Percentiles rank a stretch among this genome's conserved stretches.
Conservation (phyloP, 2,329 filamentous ascomycete species). For the Gliomastix tumulicola region DNA sequence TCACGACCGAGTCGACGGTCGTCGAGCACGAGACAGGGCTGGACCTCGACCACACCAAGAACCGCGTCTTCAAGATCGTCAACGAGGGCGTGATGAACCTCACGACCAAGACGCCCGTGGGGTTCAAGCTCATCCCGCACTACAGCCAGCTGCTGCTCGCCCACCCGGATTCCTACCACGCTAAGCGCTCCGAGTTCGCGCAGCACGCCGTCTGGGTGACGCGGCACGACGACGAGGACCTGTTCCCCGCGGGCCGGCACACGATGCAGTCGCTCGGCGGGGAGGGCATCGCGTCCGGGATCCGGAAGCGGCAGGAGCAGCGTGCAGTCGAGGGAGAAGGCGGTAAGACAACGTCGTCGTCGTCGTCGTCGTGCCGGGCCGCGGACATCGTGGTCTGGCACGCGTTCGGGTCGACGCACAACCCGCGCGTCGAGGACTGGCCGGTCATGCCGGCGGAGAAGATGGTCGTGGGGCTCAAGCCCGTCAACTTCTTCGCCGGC, state of each 20-base stretch:
- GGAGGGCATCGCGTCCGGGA: slow-evolving; percentile 24
- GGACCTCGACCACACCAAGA: slow-evolving; percentile 39
- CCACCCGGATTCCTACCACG: slow-evolving; percentile 27
- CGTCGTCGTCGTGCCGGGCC: slow-evolving; percentile 17
- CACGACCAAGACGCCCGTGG: slow-evolving; percentile 20
- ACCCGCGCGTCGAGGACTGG: slow-evolving; percentile 59
- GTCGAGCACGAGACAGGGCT: slow-evolving; percentile 36
- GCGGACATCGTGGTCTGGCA: slow-evolving; percentile 51
- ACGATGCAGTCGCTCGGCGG: slow-evolving; percentile 39
- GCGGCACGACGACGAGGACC: slow-evolving; percentile 30
- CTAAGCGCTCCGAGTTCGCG: slow-evolving; percentile 31
- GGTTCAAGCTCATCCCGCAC: slow-evolving; percentile 35
- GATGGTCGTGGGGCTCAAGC: slow-evolving; percentile 41
- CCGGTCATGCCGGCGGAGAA: slow-evolving; percentile 61
- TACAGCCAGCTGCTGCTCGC: slow-evolving; percentile 39
- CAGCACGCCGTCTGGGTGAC: slow-evolving; percentile 37
- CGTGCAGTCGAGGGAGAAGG: neutral
- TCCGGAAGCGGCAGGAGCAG: slow-evolving; percentile 9
- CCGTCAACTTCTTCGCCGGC: slow-evolving; percentile 43
- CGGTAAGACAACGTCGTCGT: slow-evolving; percentile 15
- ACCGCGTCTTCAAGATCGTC: slow-evolving; percentile 39
- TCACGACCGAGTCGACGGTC: slow-evolving; percentile 29
- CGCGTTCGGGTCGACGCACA: slow-evolving; percentile 55
- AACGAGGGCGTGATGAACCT: neutral
- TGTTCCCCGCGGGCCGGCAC: slow-evolving; percentile 32